A percentile compares a stretch with the other conserved stretches of the same genome.
phyloP scores from a whole-genome alignment of 805 yeast species.

The Yamadazyma kitorensis region DNA sequence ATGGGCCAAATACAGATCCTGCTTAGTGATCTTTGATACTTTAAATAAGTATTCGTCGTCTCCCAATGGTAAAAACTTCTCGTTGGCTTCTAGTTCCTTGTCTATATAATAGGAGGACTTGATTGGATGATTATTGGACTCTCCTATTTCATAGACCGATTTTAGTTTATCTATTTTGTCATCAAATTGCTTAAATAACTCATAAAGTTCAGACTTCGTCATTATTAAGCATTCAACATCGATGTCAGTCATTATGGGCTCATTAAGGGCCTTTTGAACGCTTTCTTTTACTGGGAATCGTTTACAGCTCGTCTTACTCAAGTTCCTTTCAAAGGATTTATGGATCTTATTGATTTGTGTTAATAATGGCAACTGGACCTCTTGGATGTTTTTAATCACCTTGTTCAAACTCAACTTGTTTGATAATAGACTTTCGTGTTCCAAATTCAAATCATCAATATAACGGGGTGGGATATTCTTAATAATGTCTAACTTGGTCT shows the following conservation, averaged over 20 bases:
- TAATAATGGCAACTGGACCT: slow-evolving; percentile 33
- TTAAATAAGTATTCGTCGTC: slow-evolving; percentile 11
- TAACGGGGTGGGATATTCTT: slow-evolving; percentile 13
- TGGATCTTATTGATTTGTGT: slow-evolving; percentile 30
- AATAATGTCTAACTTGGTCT: slow-evolving; percentile 16
- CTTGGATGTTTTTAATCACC: slow-evolving; percentile 21
- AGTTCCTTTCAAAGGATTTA: slow-evolving; percentile 18
- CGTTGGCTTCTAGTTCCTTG: slow-evolving; percentile 6
- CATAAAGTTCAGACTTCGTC: slow-evolving; percentile 11
- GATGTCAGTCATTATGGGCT: slow-evolving; percentile 1
- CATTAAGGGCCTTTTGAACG: slow-evolving; percentile 3
- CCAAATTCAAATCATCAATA: slow-evolving; percentile 18
- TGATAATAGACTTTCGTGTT: slow-evolving; percentile 18
- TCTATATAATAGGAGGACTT: slow-evolving; percentile 9
- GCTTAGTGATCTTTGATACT: slow-evolving; percentile 7
- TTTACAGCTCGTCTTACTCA: slow-evolving; percentile 15
- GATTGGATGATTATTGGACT: slow-evolving; percentile 7
- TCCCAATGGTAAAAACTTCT: slow-evolving; percentile 8
- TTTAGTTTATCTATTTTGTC: slow-evolving; percentile 6
- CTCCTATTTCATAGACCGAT: slow-evolving; percentile 5
- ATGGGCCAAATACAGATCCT: slow-evolving; percentile 8
- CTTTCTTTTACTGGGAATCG: slow-evolving; percentile 3
- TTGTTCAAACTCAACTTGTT: slow-evolving; percentile 15
- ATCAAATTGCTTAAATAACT: slow-evolving; percentile 9
- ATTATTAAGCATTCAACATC: slow-evolving; percentile 7